Conservation (phyloP, 139 green algal genomes). For the Chlamydomonas schloesseri region DNA sequence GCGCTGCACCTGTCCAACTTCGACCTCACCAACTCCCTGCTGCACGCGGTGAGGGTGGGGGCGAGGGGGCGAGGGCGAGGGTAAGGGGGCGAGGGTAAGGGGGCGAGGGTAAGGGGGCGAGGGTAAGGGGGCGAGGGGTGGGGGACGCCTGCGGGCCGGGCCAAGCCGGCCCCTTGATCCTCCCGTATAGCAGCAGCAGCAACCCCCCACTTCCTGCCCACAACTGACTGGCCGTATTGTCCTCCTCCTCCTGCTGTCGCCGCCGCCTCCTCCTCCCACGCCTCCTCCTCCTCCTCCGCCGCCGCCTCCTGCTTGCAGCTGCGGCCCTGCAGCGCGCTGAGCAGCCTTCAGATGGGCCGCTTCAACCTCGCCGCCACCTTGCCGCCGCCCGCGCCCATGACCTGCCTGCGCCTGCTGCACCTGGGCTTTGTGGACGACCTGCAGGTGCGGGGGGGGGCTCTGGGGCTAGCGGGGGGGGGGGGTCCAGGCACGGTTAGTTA, state of each 20-base stretch:
- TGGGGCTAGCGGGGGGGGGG: background rate
- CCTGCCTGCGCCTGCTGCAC: background rate
- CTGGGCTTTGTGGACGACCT: constrained; percentile 46
- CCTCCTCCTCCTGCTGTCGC: too few relatives aligned
- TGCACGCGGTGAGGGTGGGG: constrained; percentile 17
- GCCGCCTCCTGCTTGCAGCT: background rate
- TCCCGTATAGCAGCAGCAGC: too few relatives aligned
- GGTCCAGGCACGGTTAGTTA: too few relatives aligned
- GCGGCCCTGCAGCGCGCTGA: constrained; percentile 6
- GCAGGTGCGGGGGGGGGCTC: constrained; percentile 11
- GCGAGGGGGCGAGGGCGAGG: background rate
- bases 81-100: too few relatives aligned
- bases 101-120: background rate
- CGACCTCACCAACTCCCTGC: constrained; percentile 32
- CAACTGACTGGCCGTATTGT: too few relatives aligned
- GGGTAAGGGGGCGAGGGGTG: background rate
- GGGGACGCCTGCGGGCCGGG: background rate
- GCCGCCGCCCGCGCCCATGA: background rate
- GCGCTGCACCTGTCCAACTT: constrained; percentile 41
- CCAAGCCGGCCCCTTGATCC: too few relatives aligned
- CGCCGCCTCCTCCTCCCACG: too few relatives aligned
- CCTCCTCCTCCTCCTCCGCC: too few relatives aligned
- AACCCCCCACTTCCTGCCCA: too few relatives aligned
- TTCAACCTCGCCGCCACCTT: background rate
- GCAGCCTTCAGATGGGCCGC: constrained; percentile 23